Conservation (phyloP, 2,329 filamentous ascomycete genomes). For the Davidsoniella eucalypti region DNA sequence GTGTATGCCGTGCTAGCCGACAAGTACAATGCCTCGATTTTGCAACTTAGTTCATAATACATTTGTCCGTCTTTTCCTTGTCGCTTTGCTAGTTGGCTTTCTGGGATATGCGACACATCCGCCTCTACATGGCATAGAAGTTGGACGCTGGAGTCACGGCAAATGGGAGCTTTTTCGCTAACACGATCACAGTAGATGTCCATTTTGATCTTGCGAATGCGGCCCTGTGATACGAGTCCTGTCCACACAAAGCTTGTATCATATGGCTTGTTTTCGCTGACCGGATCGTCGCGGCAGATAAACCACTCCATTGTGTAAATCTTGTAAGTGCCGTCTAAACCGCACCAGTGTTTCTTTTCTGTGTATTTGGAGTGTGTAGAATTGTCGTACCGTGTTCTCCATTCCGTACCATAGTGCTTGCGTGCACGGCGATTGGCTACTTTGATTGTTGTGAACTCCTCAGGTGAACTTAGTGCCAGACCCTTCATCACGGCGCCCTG, state of each 20-base stretch:
- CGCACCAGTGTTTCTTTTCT: background rate
- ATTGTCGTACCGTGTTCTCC: slow-evolving; percentile 19
- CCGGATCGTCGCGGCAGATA: background rate
- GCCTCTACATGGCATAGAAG: background rate
- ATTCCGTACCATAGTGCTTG: slow-evolving; percentile 28
- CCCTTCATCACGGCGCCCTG: slow-evolving; percentile 36
- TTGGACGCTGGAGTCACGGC: background rate
- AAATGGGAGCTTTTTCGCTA: background rate
- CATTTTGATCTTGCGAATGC: background rate
- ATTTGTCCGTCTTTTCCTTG: background rate
- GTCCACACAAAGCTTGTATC: background rate
- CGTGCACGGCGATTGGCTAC: slow-evolving; percentile 26
- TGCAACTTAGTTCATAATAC: slow-evolving; percentile 25
- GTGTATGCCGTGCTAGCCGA: slow-evolving; percentile 28
- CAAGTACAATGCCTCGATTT: slow-evolving; percentile 26
- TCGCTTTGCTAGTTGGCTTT: background rate
- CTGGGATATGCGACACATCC: background rate
- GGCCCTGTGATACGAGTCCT: background rate
- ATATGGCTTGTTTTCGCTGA: background rate
- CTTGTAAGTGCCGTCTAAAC: background rate
- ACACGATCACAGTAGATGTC: background rate
- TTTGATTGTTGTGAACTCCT: slow-evolving; percentile 21
- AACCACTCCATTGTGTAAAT: background rate
- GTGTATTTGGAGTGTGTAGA: slow-evolving; percentile 15
- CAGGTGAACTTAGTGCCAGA: slow-evolving; percentile 21